A percentile compares a stretch with the other conserved stretches of the same genome.
phyloP scores from a whole-genome alignment of 129 eudicot genomes.

The Ambrosia artemisiifolia region DNA sequence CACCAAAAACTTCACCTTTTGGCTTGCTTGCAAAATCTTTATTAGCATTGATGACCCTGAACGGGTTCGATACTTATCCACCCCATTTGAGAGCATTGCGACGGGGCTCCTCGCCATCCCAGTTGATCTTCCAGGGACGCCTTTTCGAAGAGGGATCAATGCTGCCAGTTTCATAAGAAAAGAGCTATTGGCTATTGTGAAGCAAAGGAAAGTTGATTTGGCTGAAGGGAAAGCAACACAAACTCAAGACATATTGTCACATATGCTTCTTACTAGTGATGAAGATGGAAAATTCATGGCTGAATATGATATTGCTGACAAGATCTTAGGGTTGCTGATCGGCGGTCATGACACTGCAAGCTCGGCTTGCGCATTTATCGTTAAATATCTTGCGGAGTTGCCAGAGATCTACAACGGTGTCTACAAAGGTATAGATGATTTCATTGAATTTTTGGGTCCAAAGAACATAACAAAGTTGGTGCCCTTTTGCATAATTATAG shows the following conservation, averaged over 20 bases:
- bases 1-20: constrained; percentile 64
- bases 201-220: constrained; percentile 67
- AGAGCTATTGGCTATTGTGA: constrained; percentile 46
- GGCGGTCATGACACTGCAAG: constrained; percentile 94
- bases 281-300: constrained; percentile 66
- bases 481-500: no score
- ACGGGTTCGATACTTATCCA: constrained; percentile 43
- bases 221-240: constrained; percentile 61
- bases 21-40: constrained; percentile 69
- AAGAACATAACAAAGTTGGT: no score
- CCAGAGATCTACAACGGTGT: constrained; percentile 80
- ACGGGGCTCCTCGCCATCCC: constrained; percentile 67
- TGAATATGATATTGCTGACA: constrained; percentile 66
- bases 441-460: no score
- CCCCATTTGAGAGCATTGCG: constrained; percentile 59
- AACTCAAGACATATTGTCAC: constrained; percentile 82
- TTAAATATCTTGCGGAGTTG: constrained; percentile 79
- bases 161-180: constrained; percentile 54
- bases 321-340: constrained; percentile 70
- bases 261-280: constrained; percentile 61
- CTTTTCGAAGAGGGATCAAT: constrained; percentile 62
- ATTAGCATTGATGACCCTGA: constrained; percentile 72
- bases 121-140: constrained; percentile 74
- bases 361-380: constrained; percentile 74
- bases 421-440: constrained; percentile 46